phyloP scores from a whole-genome alignment of 352 stramenopile species.

The Pythium inflatum region DNA sequence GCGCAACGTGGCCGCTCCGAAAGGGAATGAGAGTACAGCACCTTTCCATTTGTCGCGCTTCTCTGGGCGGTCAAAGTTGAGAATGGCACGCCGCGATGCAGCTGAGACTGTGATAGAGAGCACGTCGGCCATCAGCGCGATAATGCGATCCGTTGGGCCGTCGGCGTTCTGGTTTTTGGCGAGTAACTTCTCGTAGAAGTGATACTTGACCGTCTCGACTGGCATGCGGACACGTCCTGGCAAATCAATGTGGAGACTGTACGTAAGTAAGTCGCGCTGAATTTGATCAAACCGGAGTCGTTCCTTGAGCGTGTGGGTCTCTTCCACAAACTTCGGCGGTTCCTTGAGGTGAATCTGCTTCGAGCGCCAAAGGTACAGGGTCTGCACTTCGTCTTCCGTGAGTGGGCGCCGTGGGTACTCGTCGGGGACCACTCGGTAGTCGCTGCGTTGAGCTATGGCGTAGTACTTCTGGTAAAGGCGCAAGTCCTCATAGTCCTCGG shows the following conservation, averaged over 20 bases:
- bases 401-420: not conserved
- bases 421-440: constrained; percentile 14
- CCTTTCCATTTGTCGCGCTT: constrained; percentile 18
- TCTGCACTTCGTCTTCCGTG: not conserved
- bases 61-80: constrained; percentile 18
- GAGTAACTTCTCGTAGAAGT: constrained; percentile 7
- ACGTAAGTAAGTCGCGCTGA: constrained; percentile 1
- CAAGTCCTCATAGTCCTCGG: not conserved
- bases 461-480: constrained; percentile 7
- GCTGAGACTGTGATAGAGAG: constrained; percentile 1
- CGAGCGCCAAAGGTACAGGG: constrained; percentile 1
- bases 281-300: not conserved
- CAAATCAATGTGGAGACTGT: constrained; percentile 5
- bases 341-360: not conserved
- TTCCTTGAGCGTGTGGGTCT: constrained; percentile 20
- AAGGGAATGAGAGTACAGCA: not conserved
- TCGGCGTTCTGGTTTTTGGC: constrained; percentile 9
- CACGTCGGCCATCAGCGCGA: constrained; percentile 11
- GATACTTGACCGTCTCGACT: constrained; percentile 13
- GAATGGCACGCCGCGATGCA: constrained; percentile 1
- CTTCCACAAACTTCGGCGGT: constrained; percentile 10
- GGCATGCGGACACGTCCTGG: not conserved
- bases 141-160: not conserved
- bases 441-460: not conserved
- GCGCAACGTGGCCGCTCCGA: constrained; percentile 1